A percentile compares a stretch with the other conserved stretches of the same genome.
These are phyloP conservation scores for Pestalotiopsis sp. DNA, from an alignment of 2,329 filamentous ascomycete genomes.

Conservation along the genomic window DNA sequence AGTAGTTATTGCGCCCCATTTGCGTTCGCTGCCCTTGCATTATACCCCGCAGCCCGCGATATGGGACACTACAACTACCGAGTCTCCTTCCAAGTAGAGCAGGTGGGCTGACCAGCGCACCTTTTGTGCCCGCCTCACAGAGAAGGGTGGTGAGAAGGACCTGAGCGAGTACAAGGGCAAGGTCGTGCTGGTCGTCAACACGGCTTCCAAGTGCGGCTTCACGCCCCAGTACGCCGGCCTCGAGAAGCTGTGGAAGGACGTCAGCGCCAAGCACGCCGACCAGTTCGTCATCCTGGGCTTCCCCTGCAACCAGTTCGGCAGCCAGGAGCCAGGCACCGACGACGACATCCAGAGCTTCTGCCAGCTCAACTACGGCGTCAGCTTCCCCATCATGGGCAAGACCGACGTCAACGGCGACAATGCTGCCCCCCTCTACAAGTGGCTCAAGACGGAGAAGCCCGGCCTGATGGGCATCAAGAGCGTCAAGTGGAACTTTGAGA, in stretches of 20 bases:
- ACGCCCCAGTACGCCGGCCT: slow-evolving; percentile 92
- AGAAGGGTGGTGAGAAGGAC: slow-evolving; percentile 72
- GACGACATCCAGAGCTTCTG: slow-evolving; percentile 85
- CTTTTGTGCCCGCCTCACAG: slow-evolving; percentile 39
- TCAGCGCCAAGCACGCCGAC: slow-evolving; percentile 69
- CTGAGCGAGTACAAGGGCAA: slow-evolving; percentile 81
- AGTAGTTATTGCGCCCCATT: not conserved
- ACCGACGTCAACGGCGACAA: slow-evolving; percentile 88
- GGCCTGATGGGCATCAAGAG: slow-evolving; percentile 86
- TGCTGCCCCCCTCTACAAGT: slow-evolving; percentile 79
- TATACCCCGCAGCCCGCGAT: slow-evolving; percentile 10
- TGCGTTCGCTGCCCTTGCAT: not conserved
- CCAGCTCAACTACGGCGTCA: slow-evolving; percentile 91
- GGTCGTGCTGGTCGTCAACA: slow-evolving; percentile 95
- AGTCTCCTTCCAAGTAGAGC: slow-evolving; percentile 10
- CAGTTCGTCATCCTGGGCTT: slow-evolving; percentile 91
- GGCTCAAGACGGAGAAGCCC: slow-evolving; percentile 72
- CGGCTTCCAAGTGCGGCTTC: slow-evolving; percentile 98
- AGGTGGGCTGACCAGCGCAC: slow-evolving; percentile 16
- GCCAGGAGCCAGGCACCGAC: slow-evolving; percentile 83
- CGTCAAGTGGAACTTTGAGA: slow-evolving; percentile 99
- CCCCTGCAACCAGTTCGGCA: slow-evolving; percentile 96
- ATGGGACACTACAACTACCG: not conserved
- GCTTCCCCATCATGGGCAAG: slow-evolving; percentile 90
- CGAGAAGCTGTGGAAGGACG: slow-evolving; percentile 82